Base-by-base conservation (phyloP, 2,329 filamentous ascomycete species). In the Ophioceras dolichostomum region DNA sequence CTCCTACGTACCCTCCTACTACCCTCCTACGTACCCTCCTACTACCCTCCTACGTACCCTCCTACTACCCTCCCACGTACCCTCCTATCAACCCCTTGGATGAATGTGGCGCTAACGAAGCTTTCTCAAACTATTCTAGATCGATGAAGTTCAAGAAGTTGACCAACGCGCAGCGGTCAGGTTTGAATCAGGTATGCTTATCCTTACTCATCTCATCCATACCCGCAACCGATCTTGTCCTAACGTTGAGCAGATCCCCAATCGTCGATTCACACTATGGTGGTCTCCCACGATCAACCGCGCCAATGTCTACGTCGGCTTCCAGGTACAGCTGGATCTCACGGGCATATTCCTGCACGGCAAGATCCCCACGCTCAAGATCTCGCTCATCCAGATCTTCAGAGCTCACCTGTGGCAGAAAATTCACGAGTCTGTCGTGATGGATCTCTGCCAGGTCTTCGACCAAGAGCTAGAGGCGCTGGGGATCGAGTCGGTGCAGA, bases 401-500 rank as follows among this genome's bases (percentile, higher is more conserved):
- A 81, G 91, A 56, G 91, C 93, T 37, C 91, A 98, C 75, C 79
- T 98, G 68, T 98, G 91, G 91, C 91, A 98, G 59, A 98, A 98
- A 70, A 96, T 98, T 33, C 93, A 98, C 60, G 91, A 98, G 60
- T 93, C 84, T 1, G 88, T 96, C 0, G 89, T 95, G 24, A 98
- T 98, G 91, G 91, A 98, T 68, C 61, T 98, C 53, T 96, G 91
- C 49, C 93, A 98, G 56, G 91, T 98, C 12, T 94, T 98, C 49
- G 91, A 98, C 48, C 89, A 96, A 54, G 91, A 98, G 56, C 66
- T 98, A 31, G 91, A 98, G 58, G 87, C 91, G 22, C 68, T 98
- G 4, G 88, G 88, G 26, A 95, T 98, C 41, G 91, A 98, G 60
- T 93, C 87, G 2, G 91, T 96, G 4, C 91, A 98, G 56, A 98